Evolutionary conservation across 768 basidiomycete species (phyloP).

Genomic region (Termitomyces sp.): DNA sequence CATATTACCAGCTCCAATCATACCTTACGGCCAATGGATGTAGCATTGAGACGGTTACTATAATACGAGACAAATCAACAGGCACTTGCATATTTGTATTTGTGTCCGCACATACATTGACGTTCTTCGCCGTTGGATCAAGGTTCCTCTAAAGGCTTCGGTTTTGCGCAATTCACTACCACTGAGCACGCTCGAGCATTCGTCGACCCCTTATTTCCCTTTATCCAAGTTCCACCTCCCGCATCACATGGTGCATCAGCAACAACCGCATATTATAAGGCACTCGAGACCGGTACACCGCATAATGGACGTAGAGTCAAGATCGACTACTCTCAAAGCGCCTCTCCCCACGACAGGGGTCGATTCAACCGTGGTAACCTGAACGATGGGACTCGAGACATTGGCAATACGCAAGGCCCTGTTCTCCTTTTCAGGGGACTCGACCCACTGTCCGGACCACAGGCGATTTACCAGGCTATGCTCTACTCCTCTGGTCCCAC

Average conservation of each 20-base stretch:
- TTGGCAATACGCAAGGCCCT: conserved; percentile 78
- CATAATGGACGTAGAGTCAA: conserved; percentile 85
- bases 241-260: conserved; percentile 83
- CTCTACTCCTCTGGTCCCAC: conserved; percentile 72
- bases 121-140: conserved; percentile 62
- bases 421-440: conserved; percentile 89
- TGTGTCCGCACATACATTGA: conserved; percentile 68
- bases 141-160: conserved; percentile 95
- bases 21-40: conserved; percentile 70
- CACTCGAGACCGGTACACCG: conserved; percentile 62
- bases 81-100: conserved; percentile 87
- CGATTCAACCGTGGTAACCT: conserved; percentile 53
- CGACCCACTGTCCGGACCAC: conserved; percentile 81
- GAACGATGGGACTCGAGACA: conserved; percentile 96
- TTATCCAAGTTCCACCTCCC: conserved; percentile 87
- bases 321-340: conserved; percentile 92
- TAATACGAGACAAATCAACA: conserved; percentile 95
- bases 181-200: conserved; percentile 87
- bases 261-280: conserved; percentile 65
- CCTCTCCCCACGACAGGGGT: conserved; percentile 63
- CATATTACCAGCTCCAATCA: conserved; percentile 70
- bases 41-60: conserved; percentile 83
- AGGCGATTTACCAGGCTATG: conserved; percentile 84
- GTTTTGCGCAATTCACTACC: conserved; percentile 90
- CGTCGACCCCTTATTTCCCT: conserved; percentile 86